Evolutionary conservation across 139 green algal species (phyloP).

Genomic region (Micractinium conductrix): DNA sequence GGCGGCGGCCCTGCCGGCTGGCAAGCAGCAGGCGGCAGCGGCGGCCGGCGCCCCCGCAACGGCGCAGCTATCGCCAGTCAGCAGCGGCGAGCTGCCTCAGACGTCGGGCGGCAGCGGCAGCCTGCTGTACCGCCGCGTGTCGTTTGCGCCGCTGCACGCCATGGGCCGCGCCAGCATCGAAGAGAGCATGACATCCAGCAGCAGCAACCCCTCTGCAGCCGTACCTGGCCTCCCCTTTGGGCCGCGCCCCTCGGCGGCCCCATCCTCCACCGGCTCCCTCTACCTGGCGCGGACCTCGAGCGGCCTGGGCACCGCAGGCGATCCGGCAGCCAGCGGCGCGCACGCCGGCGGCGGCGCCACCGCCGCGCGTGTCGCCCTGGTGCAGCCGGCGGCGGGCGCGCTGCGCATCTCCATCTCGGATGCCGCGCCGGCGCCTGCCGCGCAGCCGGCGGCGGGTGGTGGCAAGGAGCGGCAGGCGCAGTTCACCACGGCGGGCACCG

Average conservation of each 20-base stretch:
- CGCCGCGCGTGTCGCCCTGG: not conserved
- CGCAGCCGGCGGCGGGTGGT: too few species aligned
- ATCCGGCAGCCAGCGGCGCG: too few species aligned
- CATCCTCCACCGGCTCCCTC: not conserved
- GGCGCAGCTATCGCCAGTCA: not conserved
- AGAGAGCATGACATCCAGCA: not conserved
- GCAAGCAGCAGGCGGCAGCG: too few species aligned
- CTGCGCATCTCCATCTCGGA: not conserved
- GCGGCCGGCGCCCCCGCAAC: not conserved
- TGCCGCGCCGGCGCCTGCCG: not conserved
- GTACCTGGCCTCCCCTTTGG: not conserved
- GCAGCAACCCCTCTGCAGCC: not conserved
- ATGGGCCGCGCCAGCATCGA: too few species aligned
- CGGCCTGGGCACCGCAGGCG: too few species aligned
- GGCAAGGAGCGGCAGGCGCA: not conserved
- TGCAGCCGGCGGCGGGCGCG: not conserved
- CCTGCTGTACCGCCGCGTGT: constrained; percentile 6
- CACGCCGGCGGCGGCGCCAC: too few species aligned
- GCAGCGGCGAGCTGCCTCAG: not conserved
- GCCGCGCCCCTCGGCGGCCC: not conserved
- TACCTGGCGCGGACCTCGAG: too few species aligned
- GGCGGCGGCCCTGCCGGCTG: not conserved
- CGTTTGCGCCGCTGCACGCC: not conserved
- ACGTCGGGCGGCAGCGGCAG: not conserved
- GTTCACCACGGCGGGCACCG: not conserved